phyloP scores from a whole-genome alignment of 2,329 filamentous ascomycete species.

The Cryphonectria parasitica region DNA sequence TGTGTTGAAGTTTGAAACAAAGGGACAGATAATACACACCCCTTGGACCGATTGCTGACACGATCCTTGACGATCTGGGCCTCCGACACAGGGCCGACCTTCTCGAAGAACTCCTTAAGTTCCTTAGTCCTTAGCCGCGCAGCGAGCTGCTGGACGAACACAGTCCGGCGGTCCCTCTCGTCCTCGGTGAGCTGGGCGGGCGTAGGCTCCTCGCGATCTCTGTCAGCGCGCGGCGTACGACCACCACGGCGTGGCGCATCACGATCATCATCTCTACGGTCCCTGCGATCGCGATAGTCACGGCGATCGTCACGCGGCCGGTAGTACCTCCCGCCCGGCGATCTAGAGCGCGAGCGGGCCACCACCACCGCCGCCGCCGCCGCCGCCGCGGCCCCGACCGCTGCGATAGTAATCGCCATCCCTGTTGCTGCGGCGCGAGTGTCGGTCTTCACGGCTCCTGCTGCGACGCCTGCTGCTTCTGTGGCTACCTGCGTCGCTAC shows the following conservation, averaged over 20 bases:
- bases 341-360: conserved; percentile 73
- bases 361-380: conserved; percentile 43
- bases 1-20: background rate
- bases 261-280: conserved; percentile 47
- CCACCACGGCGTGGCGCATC: conserved; percentile 52
- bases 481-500: conserved; percentile 78
- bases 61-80: conserved; percentile 98
- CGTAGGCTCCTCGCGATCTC: conserved; percentile 63
- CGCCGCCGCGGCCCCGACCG: conserved; percentile 47
- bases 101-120: conserved; percentile 93
- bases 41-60: conserved; percentile 95
- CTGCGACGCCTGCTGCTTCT: conserved; percentile 83
- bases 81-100: conserved; percentile 91
- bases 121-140: conserved; percentile 91
- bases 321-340: conserved; percentile 62
- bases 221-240: conserved; percentile 48
- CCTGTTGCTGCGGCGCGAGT: conserved; percentile 70
- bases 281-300: conserved; percentile 50
- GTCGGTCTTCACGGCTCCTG: conserved; percentile 74
- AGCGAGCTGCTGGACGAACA: conserved; percentile 98
- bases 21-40: conserved; percentile 61
- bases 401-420: conserved; percentile 75
- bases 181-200: conserved; percentile 77
- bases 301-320: conserved; percentile 53
- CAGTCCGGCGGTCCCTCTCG: conserved; percentile 93